Percentiles rank a stretch among this genome's conserved stretches.
Conservation (phyloP, 148 eudicot species). For the Amaranthus palmeri region DNA sequence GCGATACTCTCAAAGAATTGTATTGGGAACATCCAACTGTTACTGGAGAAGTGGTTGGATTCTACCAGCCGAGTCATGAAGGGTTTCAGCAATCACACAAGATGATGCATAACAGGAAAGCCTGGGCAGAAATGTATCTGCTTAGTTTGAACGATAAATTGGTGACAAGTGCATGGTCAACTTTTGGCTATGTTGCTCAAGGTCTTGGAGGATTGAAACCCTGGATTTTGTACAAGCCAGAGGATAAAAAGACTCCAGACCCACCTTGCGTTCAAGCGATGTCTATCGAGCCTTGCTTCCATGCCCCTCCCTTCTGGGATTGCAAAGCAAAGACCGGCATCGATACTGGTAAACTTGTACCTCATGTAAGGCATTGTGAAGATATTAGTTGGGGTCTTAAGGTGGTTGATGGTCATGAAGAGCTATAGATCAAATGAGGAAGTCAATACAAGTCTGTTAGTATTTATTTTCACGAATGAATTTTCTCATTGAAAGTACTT, state of each 20-base stretch:
- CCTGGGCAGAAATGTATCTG: slow-evolving; percentile 94
- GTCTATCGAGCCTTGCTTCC: slow-evolving; percentile 95
- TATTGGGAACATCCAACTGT: slow-evolving; percentile 84
- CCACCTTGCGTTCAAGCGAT: slow-evolving; percentile 75
- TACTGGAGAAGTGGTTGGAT: slow-evolving; percentile 55
- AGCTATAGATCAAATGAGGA: slow-evolving; percentile 22
- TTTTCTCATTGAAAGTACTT: slow-evolving; percentile 7
- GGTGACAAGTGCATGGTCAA: slow-evolving; percentile 89
- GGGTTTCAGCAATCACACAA: slow-evolving; percentile 62
- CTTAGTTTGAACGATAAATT: slow-evolving; percentile 74
- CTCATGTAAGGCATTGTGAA: slow-evolving; percentile 91
- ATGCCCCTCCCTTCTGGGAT: slow-evolving; percentile 85
- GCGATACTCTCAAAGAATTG: slow-evolving; percentile 42
- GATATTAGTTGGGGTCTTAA: slow-evolving; percentile 96
- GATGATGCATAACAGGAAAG: slow-evolving; percentile 62
- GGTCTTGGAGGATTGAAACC: slow-evolving; percentile 95
- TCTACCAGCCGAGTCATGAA: slow-evolving; percentile 90
- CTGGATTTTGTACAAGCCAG: slow-evolving; percentile 82
- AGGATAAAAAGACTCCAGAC: slow-evolving; percentile 53
- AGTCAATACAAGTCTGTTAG: slow-evolving; percentile 1
- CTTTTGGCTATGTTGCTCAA: slow-evolving; percentile 92
- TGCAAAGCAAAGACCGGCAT: slow-evolving; percentile 56
- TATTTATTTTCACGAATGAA: slow-evolving; percentile 3
- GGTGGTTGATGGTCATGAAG: slow-evolving; percentile 51
- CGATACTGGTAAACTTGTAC: slow-evolving; percentile 69